Conservation (phyloP, 768 basidiomycete genomes). For the Leccinum subtestaceum region DNA sequence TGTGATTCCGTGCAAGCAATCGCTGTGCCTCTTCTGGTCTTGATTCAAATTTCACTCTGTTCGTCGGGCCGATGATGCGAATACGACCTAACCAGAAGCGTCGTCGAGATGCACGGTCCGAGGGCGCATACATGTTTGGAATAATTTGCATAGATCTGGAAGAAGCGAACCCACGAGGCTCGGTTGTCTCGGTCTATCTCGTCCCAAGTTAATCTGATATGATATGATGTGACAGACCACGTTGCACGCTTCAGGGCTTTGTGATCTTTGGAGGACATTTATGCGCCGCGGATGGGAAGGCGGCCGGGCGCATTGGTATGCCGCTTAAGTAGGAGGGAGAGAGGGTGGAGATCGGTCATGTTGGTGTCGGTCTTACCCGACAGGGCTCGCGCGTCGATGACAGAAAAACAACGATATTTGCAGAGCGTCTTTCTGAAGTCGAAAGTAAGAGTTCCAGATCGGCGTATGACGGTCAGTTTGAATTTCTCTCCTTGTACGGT, state of each 20-base stretch:
- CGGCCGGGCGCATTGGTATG: not conserved
- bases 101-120: not conserved
- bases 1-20: not conserved
- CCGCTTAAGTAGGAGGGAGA: not conserved
- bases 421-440: not conserved
- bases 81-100: not conserved
- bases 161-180: not conserved
- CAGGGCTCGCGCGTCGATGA: not conserved
- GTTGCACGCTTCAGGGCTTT: not conserved
- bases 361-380: not conserved
- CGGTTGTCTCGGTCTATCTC: not conserved
- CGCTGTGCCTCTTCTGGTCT: not conserved
- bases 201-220: not conserved
- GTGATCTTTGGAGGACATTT: not conserved
- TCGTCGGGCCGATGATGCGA: not conserved
- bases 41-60: not conserved
- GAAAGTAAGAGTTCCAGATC: not conserved
- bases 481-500: not conserved
- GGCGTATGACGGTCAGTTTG: not conserved
- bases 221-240: not conserved
- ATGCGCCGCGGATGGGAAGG: not conserved
- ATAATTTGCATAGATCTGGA: not conserved
- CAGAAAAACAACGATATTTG: not conserved
- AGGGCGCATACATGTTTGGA: not conserved
- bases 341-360: not conserved